Percentiles rank a stretch among this genome's conserved stretches.
Evolutionary conservation across 345 rosid genomes (phyloP).

Genomic region (Sisymbrium irio): DNA sequence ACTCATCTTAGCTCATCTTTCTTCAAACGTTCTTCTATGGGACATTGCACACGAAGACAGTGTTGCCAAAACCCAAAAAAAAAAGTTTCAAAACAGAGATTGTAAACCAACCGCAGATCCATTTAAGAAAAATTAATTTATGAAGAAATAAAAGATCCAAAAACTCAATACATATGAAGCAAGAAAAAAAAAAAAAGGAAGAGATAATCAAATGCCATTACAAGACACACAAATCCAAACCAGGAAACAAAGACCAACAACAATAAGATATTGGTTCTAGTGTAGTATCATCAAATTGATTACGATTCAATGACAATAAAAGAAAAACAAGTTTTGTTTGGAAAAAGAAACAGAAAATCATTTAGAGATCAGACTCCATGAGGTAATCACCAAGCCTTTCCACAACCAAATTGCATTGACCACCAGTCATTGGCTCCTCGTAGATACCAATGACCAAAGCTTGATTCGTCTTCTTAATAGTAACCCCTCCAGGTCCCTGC

Average conservation of each 20-base stretch:
- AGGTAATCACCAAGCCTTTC: slow-evolving; percentile 69
- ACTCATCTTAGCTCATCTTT: too few species aligned
- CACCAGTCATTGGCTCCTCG: slow-evolving; percentile 39
- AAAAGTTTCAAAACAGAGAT: background rate
- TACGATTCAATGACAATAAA: slow-evolving; percentile 21
- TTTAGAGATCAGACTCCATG: slow-evolving; percentile 58
- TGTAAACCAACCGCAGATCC: background rate
- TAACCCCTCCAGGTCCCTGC: slow-evolving; percentile 81
- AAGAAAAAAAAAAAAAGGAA: background rate
- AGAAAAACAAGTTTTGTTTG: too few species aligned
- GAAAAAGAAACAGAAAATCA: too few species aligned
- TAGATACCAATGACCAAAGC: slow-evolving; percentile 38
- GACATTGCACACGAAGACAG: too few species aligned
- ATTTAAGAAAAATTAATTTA: background rate
- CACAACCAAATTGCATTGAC: slow-evolving; percentile 40
- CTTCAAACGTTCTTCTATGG: too few species aligned
- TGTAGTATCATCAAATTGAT: slow-evolving; percentile 16
- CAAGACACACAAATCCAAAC: slow-evolving; percentile 24
- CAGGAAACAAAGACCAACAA: background rate
- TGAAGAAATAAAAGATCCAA: slow-evolving; percentile 7
- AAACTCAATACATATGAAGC: slow-evolving; percentile 7
- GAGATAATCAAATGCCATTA: slow-evolving; percentile 19
- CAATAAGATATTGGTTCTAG: slow-evolving; percentile 11
- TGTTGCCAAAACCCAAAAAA: too few species aligned
- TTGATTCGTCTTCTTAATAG: slow-evolving; percentile 65